Evolutionary conservation across 495 filamentous ascomycete species (phyloP).

Genomic region (Mycothermus thermophilus): DNA sequence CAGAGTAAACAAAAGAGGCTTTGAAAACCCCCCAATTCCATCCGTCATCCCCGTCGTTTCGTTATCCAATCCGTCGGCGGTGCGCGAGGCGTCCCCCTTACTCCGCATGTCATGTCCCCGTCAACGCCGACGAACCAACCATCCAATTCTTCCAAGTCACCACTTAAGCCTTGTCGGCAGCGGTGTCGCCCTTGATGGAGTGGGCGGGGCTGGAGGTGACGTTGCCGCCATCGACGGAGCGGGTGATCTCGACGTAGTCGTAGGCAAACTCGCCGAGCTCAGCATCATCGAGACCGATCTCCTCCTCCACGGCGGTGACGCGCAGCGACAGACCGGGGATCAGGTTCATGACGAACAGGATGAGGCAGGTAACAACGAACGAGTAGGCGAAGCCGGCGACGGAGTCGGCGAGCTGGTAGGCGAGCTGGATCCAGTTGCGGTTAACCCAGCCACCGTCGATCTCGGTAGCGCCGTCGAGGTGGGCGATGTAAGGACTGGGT

Average conservation of each 20-base stretch:
- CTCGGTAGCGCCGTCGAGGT: constrained; percentile 58
- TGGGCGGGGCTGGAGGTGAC: constrained; percentile 10
- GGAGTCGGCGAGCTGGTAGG: constrained; percentile 82
- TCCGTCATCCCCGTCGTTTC: no score
- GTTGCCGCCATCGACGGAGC: constrained; percentile 45
- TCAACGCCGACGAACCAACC: background rate
- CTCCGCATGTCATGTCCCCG: no score
- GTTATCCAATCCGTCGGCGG: no score
- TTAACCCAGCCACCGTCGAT: constrained; percentile 87
- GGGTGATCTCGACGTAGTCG: constrained; percentile 88
- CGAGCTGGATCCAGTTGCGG: constrained; percentile 79
- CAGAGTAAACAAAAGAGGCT: no score
- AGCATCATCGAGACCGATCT: constrained; percentile 84
- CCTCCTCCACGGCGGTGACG: constrained; percentile 71
- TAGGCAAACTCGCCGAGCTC: constrained; percentile 99
- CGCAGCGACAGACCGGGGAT: constrained; percentile 77
- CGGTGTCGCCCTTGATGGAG: constrained; percentile 13
- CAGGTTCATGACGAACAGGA: constrained; percentile 81
- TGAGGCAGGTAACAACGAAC: constrained; percentile 77
- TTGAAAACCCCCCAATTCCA: no score
- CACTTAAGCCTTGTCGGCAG: no score
- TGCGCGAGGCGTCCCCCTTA: no score
- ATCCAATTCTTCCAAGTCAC: no score
- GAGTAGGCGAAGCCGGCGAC: constrained; percentile 80
- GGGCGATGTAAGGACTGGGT: constrained; percentile 61